Base-by-base conservation (phyloP, 2,329 filamentous ascomycete species). In the Sporothrix variecibatus region DNA sequence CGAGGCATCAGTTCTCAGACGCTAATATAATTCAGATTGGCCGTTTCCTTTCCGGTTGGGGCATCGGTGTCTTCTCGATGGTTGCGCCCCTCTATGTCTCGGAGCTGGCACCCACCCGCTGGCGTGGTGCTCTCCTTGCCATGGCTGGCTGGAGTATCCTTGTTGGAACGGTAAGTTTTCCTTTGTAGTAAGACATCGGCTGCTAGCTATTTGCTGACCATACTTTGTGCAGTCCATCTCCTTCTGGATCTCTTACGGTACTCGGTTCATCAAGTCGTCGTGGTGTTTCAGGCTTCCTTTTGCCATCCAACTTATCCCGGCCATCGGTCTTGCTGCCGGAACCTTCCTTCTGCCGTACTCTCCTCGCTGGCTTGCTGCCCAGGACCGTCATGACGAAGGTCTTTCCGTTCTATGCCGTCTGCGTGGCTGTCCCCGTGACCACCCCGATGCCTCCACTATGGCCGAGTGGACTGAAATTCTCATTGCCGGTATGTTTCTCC, bases 191-290 rank as follows among this genome's bases (percentile, higher is more conserved):
- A 23, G 51, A 23, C 51, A 8, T 31, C 31, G 53, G 26, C 15
- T 51, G 46, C 34, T 34, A 34, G 34, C 5, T 34, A 12, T 51
- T n/a, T 51, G n/a, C 46, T 43, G 40, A 43, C 49, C 20, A 8
- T 23, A 1, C 20, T 23, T 58, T 2, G 9, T 7, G 9, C 23
- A 58, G 34, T 65, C 62, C 80, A 78, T 84, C 65, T 79, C 78
- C 73, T 84, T 82, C 75, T 84, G 82, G 82, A 82, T 84, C 43
- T 81, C 81, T 23, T 85, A 85, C 73, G 83, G 84, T 31, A 81
- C 78, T 1, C 65, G 56, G 6, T n/a, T 46, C 9, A 43, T 70
- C 60, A 38, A 67, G 31, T 49, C 26, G 6, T 31, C 72, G 2
- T 74, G 62, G 26, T 58, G 72, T 12, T 58, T 67, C 17, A 34